phyloP scores from a whole-genome alignment of 169 alveolate genomes.

The Eimeria tenella region DNA sequence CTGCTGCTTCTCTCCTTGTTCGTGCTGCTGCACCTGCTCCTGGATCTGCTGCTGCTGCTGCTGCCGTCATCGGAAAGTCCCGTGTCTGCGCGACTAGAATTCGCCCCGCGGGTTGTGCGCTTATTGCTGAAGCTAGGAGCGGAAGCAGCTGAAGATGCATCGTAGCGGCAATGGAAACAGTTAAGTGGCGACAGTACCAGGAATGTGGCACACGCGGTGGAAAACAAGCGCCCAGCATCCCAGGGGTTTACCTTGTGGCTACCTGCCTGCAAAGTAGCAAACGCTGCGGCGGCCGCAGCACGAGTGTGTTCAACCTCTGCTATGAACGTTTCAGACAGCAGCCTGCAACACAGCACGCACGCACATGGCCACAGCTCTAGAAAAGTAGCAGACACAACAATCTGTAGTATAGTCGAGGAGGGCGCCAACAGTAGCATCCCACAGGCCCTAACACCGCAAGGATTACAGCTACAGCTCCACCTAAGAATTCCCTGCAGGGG shows the following conservation, averaged over 20 bases:
- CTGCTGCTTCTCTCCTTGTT: conserved; percentile 46
- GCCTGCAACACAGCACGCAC: not conserved
- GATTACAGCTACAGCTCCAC: too few relatives aligned
- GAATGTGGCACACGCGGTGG: conserved; percentile 28
- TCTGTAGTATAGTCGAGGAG: not conserved
- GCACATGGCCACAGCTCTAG: not conserved
- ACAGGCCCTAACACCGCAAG: not conserved
- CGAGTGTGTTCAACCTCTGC: conserved; percentile 50
- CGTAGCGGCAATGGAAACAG: conserved; percentile 35
- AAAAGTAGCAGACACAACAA: not conserved
- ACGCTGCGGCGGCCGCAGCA: conserved; percentile 57
- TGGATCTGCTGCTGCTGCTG: not conserved
- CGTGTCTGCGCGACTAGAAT: not conserved
- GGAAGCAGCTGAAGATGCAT: conserved; percentile 19
- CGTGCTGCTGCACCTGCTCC: not conserved
- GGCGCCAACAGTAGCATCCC: not conserved
- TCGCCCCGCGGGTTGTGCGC: not conserved
- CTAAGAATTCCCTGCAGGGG: too few relatives aligned
- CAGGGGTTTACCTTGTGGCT: conserved; percentile 20
- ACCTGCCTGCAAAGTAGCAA: conserved; percentile 1
- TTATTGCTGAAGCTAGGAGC: conserved; percentile 28
- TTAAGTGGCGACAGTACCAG: conserved; percentile 42
- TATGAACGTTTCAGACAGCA: not conserved
- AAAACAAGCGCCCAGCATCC: conserved; percentile 44
- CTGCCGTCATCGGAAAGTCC: not conserved